phyloP scores from a whole-genome alignment of 805 yeast genomes.

The Kuraishia molischiana region DNA sequence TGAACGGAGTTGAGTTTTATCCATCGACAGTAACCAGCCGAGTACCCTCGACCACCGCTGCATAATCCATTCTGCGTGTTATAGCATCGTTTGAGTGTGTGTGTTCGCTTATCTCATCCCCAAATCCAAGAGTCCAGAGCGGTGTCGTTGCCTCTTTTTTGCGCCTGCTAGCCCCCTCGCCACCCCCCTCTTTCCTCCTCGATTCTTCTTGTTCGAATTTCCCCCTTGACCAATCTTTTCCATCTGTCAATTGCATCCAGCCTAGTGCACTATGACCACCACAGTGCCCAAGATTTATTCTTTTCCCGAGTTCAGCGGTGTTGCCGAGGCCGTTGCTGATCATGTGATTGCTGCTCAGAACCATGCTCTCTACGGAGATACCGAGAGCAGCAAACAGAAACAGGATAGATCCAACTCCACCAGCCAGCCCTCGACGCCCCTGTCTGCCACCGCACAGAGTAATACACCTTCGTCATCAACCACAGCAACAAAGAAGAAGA shows the following conservation, averaged over 20 bases:
- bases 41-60: too few relatives aligned
- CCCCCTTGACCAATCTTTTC: neutral
- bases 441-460: neutral
- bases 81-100: too few relatives aligned
- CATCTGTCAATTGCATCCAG: neutral
- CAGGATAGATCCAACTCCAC: conserved; percentile 7
- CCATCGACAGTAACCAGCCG: too few relatives aligned
- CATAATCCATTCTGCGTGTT: too few relatives aligned
- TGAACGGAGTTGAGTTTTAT: too few relatives aligned
- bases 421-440: neutral
- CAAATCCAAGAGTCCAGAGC: too few relatives aligned
- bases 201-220: neutral
- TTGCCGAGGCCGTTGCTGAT: conserved; percentile 96
- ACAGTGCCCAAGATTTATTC: conserved; percentile 91
- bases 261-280: conserved; percentile 54
- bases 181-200: neutral
- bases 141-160: too few relatives aligned
- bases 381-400: conserved; percentile 10
- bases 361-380: conserved; percentile 36
- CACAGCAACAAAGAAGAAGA: conserved; percentile 22
- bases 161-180: neutral
- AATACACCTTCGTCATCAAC: neutral
- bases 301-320: conserved; percentile 81
- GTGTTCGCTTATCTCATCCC: too few relatives aligned
- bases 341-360: conserved; percentile 88